Base-by-base conservation (phyloP, 2,329 filamentous ascomycete species). In the Apiospora aurea region DNA sequence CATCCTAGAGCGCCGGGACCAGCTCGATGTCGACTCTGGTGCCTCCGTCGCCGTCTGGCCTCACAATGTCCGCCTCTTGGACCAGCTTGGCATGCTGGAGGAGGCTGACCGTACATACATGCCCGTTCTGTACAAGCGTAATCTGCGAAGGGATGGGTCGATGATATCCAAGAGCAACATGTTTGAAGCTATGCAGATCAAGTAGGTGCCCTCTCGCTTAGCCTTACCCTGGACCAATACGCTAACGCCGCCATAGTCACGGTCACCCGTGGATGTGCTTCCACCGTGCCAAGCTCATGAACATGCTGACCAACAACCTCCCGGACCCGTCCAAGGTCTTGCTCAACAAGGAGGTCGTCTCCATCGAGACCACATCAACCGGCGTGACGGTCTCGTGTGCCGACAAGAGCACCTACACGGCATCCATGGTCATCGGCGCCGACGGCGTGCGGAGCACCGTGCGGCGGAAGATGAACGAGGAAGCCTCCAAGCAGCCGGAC, bases 371-470 rank as follows among this genome's bases (percentile, higher is more conserved):
- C 2, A 71, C 72, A 6, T 24, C 24, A 29, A 53, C 70, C 29
- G 70, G 72, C 44, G 72, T 71, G 26, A 73, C 72, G 1, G 69
- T 73, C 44, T 61, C 72, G 26, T 81, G 81, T 7, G 71, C 73
- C 4, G 83, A 85, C 72, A 82, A 82, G 0, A 76, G 75, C 3
- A 73, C 75, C 2, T 80, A 82, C 71, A 72, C 72, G 1, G 84
- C 81, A 0, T 81, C 82, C 61, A 77, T 86, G 16, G 73, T 85
- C 6, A 76, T 86, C 29, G 84, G 84, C 21, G 80, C 81, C 10
- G 84, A 86, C 74, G 84, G 84, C 4, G 82, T 84, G 7, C 80
- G 83, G 67, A 85, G 83, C 73, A 75, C 74, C 11, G 77, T 80
- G 6, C 79, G 82, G 5, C 71, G 75, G 47, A 75, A 79, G 57